phyloP scores from a whole-genome alignment of 345 rosid species.

The Bretschneidera sinensis region DNA sequence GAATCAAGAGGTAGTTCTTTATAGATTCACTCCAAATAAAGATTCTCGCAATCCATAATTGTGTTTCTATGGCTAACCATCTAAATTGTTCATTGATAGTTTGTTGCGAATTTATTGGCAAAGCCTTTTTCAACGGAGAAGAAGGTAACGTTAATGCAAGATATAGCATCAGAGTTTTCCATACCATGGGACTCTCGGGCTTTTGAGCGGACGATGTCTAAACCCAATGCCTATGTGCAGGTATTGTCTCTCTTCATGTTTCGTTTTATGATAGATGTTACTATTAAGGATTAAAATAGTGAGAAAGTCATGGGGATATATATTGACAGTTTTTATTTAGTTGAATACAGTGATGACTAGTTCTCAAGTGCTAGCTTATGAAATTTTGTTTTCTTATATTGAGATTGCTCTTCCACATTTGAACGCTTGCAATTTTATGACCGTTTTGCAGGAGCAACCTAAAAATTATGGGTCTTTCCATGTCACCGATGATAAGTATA shows the following conservation, averaged over 20 bases:
- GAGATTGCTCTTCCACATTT: not conserved
- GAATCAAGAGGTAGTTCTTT: conserved; percentile 64
- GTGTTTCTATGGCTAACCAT: conserved; percentile 19
- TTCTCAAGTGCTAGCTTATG: not conserved
- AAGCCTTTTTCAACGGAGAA: conserved; percentile 51
- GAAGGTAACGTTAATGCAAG: conserved; percentile 68
- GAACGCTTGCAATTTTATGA: conserved; percentile 5
- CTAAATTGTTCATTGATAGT: conserved; percentile 35
- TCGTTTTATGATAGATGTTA: not conserved
- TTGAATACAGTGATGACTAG: too few species aligned
- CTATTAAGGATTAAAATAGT: too few species aligned
- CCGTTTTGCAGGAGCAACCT: conserved; percentile 43
- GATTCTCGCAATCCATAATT: conserved; percentile 6
- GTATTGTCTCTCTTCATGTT: conserved; percentile 30
- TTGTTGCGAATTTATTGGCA: conserved; percentile 54
- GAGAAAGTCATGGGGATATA: too few species aligned
- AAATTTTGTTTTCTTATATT: not conserved
- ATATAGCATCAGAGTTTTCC: conserved; percentile 71
- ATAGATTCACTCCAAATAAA: not conserved
- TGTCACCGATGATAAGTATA: conserved; percentile 28
- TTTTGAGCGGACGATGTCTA: conserved; percentile 48
- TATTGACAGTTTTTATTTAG: not conserved
- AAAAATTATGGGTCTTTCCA: conserved; percentile 27
- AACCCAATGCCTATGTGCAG: conserved; percentile 35
- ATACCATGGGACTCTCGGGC: conserved; percentile 69